Conservation (phyloP, 805 yeast species). For the Helenozyma baotianmanensis region DNA sequence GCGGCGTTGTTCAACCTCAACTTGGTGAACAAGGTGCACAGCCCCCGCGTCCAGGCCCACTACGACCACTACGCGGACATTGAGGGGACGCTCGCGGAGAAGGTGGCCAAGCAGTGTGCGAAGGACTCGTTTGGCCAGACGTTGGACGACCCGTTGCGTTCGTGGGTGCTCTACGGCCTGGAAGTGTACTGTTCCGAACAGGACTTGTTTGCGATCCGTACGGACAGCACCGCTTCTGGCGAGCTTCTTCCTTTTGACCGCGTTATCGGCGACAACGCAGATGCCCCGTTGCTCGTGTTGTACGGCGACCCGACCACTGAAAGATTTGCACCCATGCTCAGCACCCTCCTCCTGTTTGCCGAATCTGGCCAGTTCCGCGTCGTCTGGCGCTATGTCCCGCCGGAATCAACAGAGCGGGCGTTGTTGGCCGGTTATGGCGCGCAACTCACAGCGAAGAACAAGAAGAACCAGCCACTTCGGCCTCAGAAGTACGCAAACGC, state of each 20-base stretch:
- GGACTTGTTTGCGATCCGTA: slow-evolving; percentile 76
- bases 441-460: slow-evolving; percentile 6
- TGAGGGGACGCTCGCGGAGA: slow-evolving; percentile 18
- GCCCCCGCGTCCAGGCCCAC: slow-evolving; percentile 67
- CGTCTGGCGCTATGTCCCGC: slow-evolving; percentile 70
- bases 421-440: slow-evolving; percentile 61
- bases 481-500: not conserved
- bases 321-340: slow-evolving; percentile 53
- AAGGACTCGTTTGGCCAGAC: slow-evolving; percentile 32
- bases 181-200: slow-evolving; percentile 59
- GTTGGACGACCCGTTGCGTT: slow-evolving; percentile 18
- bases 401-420: slow-evolving; percentile 19
- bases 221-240: slow-evolving; percentile 21
- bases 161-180: slow-evolving; percentile 53
- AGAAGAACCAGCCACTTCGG: not conserved
- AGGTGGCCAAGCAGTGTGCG: slow-evolving; percentile 19
- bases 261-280: slow-evolving; percentile 48
- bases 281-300: slow-evolving; percentile 52
- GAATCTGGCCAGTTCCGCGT: slow-evolving; percentile 62
- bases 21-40: slow-evolving; percentile 42
- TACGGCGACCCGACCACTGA: slow-evolving; percentile 61
- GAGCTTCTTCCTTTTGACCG: slow-evolving; percentile 51
- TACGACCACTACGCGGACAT: slow-evolving; percentile 45
- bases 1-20: slow-evolving; percentile 35
- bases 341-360: slow-evolving; percentile 56